Evolutionary conservation across 2,329 filamentous ascomycete species (phyloP).

Genomic region (Sporothrix phasma): DNA sequence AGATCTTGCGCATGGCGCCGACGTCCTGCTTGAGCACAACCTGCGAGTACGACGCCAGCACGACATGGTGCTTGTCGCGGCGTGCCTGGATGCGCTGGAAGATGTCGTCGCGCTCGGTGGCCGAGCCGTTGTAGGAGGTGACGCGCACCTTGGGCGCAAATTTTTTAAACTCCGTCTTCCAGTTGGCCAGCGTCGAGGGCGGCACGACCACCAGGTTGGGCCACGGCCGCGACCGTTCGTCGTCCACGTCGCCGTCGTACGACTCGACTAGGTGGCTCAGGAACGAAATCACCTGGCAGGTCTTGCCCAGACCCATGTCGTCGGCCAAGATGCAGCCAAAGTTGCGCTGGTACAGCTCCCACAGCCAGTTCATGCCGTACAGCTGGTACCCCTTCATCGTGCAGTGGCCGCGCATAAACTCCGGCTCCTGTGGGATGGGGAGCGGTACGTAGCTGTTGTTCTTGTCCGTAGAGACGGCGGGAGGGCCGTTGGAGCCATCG

Average conservation of each 20-base stretch:
- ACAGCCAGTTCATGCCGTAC: slow-evolving; percentile 90
- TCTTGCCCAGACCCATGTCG: slow-evolving; percentile 96
- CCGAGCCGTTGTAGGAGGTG: slow-evolving; percentile 58
- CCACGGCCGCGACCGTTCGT: slow-evolving; percentile 41
- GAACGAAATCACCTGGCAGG: slow-evolving; percentile 90
- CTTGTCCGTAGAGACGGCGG: slow-evolving; percentile 19
- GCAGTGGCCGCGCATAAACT: slow-evolving; percentile 64
- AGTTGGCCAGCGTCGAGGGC: slow-evolving; percentile 89
- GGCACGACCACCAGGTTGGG: slow-evolving; percentile 81
- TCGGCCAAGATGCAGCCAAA: slow-evolving; percentile 89
- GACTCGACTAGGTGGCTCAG: slow-evolving; percentile 71
- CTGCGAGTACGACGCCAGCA: slow-evolving; percentile 53
- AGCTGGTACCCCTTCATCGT: slow-evolving; percentile 88
- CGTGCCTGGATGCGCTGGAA: slow-evolving; percentile 55
- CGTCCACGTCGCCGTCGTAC: slow-evolving; percentile 26
- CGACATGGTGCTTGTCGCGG: slow-evolving; percentile 53
- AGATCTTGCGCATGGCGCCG: slow-evolving; percentile 38
- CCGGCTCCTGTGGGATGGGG: slow-evolving; percentile 54
- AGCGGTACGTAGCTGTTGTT: slow-evolving; percentile 26
- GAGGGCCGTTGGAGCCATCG: not conserved
- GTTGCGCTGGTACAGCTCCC: slow-evolving; percentile 66
- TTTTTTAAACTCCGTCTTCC: slow-evolving; percentile 78
- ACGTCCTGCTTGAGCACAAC: slow-evolving; percentile 42
- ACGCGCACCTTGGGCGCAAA: slow-evolving; percentile 74
- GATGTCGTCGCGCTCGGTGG: slow-evolving; percentile 56